A percentile compares a stretch with the other conserved stretches of the same genome.
These are phyloP conservation scores for Venturia oleaginea DNA, from an alignment of 2,329 filamentous ascomycete genomes.

Conservation along the genomic window DNA sequence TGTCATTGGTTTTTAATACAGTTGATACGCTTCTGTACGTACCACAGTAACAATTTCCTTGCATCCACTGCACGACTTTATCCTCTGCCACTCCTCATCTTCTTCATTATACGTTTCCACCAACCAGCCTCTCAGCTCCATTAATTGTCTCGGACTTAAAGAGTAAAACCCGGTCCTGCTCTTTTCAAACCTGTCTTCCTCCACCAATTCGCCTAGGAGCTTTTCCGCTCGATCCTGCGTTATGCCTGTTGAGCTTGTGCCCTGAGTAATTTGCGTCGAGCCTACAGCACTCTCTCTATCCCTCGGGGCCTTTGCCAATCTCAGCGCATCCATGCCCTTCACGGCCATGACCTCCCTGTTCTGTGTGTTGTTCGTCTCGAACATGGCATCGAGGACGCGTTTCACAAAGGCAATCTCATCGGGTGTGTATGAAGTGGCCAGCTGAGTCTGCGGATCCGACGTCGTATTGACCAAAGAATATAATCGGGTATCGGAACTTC, in stretches of 20 bases:
- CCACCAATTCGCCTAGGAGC: conserved; percentile 59
- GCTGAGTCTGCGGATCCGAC: conserved; percentile 74
- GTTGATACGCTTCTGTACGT: conserved; percentile 19
- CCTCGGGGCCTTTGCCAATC: conserved; percentile 45
- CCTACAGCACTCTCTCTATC: conserved; percentile 24
- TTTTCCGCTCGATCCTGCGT: conserved; percentile 70
- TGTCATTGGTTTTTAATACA: not conserved
- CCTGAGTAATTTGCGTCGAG: conserved; percentile 17
- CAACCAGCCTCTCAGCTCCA: conserved; percentile 80
- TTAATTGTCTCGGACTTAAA: conserved; percentile 65
- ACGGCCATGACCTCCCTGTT: conserved; percentile 79
- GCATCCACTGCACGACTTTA: conserved; percentile 84
- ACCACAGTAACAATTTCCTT: conserved; percentile 76
- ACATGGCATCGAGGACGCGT: conserved; percentile 81
- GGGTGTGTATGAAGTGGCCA: conserved; percentile 69
- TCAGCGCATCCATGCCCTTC: conserved; percentile 67
- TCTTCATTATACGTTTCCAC: conserved; percentile 82
- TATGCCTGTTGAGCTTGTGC: conserved; percentile 36
- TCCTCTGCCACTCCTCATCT: conserved; percentile 51
- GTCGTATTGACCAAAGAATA: conserved; percentile 84
- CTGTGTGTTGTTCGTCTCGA: conserved; percentile 74
- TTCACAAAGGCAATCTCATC: conserved; percentile 90
- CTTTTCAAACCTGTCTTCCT: conserved; percentile 77
- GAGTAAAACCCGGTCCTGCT: conserved; percentile 64
- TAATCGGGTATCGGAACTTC: conserved; percentile 36